Conservation (phyloP, 805 yeast genomes). For the Ogataea methylovora region DNA sequence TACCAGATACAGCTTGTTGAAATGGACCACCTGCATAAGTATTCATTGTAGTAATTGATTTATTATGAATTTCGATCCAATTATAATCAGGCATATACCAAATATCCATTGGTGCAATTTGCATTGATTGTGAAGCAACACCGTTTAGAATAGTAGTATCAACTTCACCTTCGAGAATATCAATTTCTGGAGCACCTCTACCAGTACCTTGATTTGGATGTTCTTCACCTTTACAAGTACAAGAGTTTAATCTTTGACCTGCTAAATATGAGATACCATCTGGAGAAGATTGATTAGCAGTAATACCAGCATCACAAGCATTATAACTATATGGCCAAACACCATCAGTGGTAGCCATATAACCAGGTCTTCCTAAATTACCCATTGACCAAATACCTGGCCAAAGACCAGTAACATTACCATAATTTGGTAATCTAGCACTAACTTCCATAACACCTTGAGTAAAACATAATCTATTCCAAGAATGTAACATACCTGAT, state of each 20-base stretch:
- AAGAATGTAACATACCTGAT: conserved; percentile 81
- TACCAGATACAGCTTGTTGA: conserved; percentile 32
- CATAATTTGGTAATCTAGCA: conserved; percentile 66
- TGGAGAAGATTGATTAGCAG: conserved; percentile 74
- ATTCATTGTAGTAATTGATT: conserved; percentile 28
- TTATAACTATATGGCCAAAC: conserved; percentile 84
- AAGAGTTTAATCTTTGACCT: conserved; percentile 65
- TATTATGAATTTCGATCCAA: conserved; percentile 22
- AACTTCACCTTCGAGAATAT: conserved; percentile 59
- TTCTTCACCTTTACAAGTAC: conserved; percentile 68
- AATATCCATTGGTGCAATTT: conserved; percentile 36
- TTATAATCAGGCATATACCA: conserved; percentile 36
- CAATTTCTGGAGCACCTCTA: conserved; percentile 88
- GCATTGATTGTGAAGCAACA: conserved; percentile 28
- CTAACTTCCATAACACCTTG: conserved; percentile 68
- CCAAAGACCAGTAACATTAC: conserved; percentile 71
- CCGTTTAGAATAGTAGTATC: conserved; percentile 8
- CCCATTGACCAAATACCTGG: conserved; percentile 90
- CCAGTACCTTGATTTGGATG: conserved; percentile 79
- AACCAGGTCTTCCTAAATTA: conserved; percentile 80
- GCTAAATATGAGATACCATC: conserved; percentile 77
- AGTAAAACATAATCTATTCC: conserved; percentile 79
- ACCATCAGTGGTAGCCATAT: conserved; percentile 70
- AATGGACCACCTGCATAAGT: conserved; percentile 30
- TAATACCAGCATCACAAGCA: conserved; percentile 78